Evolutionary conservation across 805 yeast genomes (phyloP).

Genomic region (Lipomyces kockii): DNA sequence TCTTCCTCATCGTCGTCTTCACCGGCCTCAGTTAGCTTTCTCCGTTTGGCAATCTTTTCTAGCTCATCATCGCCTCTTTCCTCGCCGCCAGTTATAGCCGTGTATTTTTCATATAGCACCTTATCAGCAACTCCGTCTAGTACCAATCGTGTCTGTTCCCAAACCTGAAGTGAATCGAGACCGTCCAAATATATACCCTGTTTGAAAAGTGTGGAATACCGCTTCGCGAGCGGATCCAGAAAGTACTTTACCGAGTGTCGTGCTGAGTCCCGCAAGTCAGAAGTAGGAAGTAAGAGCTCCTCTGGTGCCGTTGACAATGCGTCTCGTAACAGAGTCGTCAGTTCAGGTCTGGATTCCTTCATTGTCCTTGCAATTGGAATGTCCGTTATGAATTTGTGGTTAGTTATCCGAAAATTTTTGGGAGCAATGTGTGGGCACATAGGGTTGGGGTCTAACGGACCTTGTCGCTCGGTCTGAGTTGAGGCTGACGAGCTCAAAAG

Average conservation of each 20-base stretch:
- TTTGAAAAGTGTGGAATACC: slow-evolving; percentile 57
- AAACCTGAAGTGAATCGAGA: slow-evolving; percentile 85
- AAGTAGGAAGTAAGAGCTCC: slow-evolving; percentile 18
- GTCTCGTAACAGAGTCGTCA: slow-evolving; percentile 7
- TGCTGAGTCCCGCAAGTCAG: slow-evolving; percentile 35
- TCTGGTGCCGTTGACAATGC: slow-evolving; percentile 23
- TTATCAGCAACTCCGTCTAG: slow-evolving; percentile 75
- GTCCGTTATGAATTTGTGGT: too few relatives aligned
- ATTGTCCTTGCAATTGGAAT: neutral
- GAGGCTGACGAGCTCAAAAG: neutral
- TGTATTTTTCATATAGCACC: slow-evolving; percentile 61
- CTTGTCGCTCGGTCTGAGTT: too few relatives aligned
- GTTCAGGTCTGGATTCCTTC: neutral
- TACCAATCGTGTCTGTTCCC: slow-evolving; percentile 89
- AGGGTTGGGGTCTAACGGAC: too few relatives aligned
- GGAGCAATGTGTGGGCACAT: neutral
- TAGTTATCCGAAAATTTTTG: neutral
- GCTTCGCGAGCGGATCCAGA: slow-evolving; percentile 62
- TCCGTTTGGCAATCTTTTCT: slow-evolving; percentile 29
- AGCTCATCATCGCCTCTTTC: slow-evolving; percentile 40
- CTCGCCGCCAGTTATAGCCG: slow-evolving; percentile 44
- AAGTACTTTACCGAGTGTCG: slow-evolving; percentile 49
- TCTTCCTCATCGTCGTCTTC: slow-evolving; percentile 39
- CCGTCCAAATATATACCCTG: slow-evolving; percentile 87
- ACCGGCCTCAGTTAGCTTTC: slow-evolving; percentile 39